Conservation (phyloP, 768 basidiomycete species). For the Auriscalpium vulgare region DNA sequence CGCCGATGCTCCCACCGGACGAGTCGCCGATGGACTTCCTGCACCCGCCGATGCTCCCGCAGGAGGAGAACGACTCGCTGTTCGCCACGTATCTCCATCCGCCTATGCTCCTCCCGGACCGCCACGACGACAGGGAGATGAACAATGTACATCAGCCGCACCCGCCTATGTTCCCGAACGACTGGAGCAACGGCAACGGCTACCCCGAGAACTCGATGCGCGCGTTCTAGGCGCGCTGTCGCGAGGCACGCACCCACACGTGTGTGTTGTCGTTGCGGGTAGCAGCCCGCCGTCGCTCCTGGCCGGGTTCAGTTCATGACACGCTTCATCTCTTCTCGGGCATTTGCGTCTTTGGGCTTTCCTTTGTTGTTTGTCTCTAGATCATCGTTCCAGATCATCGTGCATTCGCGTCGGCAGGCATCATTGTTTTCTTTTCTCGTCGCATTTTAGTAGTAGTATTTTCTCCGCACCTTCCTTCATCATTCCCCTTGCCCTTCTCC, state of each 20-base stretch:
- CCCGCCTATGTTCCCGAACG: conserved; percentile 28
- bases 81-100: conserved; percentile 48
- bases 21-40: conserved; percentile 70
- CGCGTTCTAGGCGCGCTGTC: conserved; percentile 17
- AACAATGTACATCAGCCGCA: conserved; percentile 19
- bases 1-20: conserved; percentile 57
- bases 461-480: background rate
- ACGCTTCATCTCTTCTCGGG: background rate
- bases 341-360: background rate
- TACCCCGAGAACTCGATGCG: conserved; percentile 30
- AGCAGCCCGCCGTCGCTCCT: background rate
- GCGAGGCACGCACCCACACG: conserved; percentile 1
- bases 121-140: conserved; percentile 26
- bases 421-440: background rate
- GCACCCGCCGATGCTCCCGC: conserved; percentile 52
- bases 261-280: conserved; percentile 1
- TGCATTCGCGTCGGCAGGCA: background rate
- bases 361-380: background rate
- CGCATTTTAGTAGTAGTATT: background rate
- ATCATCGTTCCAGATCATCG: background rate
- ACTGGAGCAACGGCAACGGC: conserved; percentile 23
- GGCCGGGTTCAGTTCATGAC: background rate
- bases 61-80: conserved; percentile 54
- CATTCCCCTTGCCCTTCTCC: background rate
- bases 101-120: conserved; percentile 39